Evolutionary conservation across 768 basidiomycete species (phyloP), one percentile per base, ranked within the genome.

Genomic region (Russula sp.): DNA sequence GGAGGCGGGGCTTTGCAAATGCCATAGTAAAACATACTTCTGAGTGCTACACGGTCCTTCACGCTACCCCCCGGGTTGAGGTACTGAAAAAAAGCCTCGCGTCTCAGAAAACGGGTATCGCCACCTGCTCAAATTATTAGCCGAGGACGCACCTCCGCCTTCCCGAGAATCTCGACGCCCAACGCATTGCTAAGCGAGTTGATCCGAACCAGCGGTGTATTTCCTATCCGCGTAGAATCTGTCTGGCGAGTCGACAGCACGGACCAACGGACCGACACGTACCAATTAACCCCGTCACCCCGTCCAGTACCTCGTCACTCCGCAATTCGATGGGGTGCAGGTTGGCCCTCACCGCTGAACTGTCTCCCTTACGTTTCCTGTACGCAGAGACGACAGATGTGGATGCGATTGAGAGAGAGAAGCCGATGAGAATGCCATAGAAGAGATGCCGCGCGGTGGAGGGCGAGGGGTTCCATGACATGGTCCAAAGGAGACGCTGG

Each of bases 61-160:
- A 98, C 90, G 58, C 95, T 98, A 45, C 97, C 97, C 31, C 96
- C 96, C 1, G 97, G 96, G 74, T 99, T 99, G 63, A 98, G 72
- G 71, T 88, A 99, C 93, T 98, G 68, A 10, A 57, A 20, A 40
- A 47, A 32, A 13, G 45, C 4, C 18, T 35, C 35, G n/a, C 14
- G 7, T 10, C 27, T 67, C 54, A 62, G 34, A 22, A 34, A 16
- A 48, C 18, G 64, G 64, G 13, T 9, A 14, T 35, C 57, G 37
- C 37, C 39, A 54, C 16, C 56, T 37, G 31, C 59, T n/a, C 35
- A 45, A 7, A 47, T 32, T 11, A 59, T 8, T 20, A 3, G 32
- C 27, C 27, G 27, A 27, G 37, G 39, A 53, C 77, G 52, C 61
- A 91, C 94, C 80, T 98, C 95, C 11, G 93, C 93, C 75, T 98